Evolutionary conservation across 495 filamentous ascomycete genomes (phyloP), one percentile per base, ranked within the genome.

Genomic region (Penicillium cinerascens): DNA sequence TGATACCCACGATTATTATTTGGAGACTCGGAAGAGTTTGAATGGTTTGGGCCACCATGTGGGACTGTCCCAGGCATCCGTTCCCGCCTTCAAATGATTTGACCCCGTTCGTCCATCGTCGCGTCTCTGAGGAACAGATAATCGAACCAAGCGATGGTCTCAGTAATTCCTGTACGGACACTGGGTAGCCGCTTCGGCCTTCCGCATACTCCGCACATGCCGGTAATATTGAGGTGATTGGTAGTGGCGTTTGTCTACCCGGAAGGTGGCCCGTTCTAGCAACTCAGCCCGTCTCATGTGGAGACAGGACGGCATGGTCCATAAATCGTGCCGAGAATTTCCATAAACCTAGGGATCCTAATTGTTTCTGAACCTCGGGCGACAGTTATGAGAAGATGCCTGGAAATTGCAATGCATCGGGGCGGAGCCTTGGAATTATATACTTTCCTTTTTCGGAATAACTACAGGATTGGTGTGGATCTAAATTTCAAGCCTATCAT

Each of bases 121-220:
- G 25, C 25, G 25, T n/a, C n/a, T 26, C 25, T 7, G 17, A 47
- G 35, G 44, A 47, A 33, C 33, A 15, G 29, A 6, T 20, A 17
- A 47, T 47, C 29, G 11, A 18, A 33, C 18, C 21, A 29, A 15
- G 18, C n/a, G 17, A 26, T 33, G 15, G 47, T 29, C 42, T 33
- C 47, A 42, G 16, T 2, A 42, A 26, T 26, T 26, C 25, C 25
- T 7, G 43, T 18, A 23, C 38, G 50, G 43, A n/a, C n/a, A 18
- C 17, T 15, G 33, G 44, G 51, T 26, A 54, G 51, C 51, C 51
- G 44, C 51, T 38, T 47, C 37, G 27, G 45, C 36, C 23, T 35
- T 52, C 35, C 35, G 35, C 45, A 47, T 10, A 17, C n/a, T n/a
- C n/a, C n/a, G n/a, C n/a, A 25, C 18, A 6, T 18, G 29, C 18